Conservation (phyloP, 176 grass and related monocot species). For the Dactylis glomerata region DNA sequence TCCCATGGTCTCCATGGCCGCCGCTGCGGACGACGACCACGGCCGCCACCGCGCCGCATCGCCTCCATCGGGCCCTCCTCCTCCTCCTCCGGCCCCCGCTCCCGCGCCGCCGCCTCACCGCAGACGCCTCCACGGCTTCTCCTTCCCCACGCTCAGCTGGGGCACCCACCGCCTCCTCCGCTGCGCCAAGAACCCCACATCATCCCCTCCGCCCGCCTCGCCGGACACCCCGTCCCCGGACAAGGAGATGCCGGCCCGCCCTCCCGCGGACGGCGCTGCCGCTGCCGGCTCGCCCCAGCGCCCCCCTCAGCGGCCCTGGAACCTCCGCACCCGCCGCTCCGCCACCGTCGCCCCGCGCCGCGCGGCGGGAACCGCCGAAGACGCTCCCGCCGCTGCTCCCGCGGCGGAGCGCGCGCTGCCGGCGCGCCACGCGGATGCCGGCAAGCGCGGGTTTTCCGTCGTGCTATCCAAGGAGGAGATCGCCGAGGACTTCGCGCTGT, state of each 20-base stretch:
- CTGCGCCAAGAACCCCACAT: conserved; percentile 37
- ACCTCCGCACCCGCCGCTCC: conserved; percentile 41
- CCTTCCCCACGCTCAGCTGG: conserved; percentile 58
- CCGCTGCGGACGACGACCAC: conserved; percentile 15
- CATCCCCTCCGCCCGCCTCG: neutral
- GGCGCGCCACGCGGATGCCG: neutral
- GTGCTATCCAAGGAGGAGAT: conserved; percentile 57
- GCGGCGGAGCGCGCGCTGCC: neutral
- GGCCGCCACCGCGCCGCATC: neutral
- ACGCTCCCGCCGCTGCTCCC: neutral
- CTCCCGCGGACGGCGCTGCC: neutral
- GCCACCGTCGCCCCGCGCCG: conserved; percentile 23
- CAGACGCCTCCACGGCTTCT: conserved; percentile 46
- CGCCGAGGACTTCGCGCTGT: conserved; percentile 44
- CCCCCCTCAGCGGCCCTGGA: conserved; percentile 36
- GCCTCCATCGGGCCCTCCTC: neutral
- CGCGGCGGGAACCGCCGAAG: neutral
- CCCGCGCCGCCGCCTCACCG: neutral
- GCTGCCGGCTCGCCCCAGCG: conserved; percentile 19
- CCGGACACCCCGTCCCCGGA: conserved; percentile 26
- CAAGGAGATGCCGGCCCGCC: conserved; percentile 15
- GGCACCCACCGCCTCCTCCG: conserved; percentile 60
- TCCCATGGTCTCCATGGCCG: conserved; percentile 53
- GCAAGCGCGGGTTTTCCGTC: conserved; percentile 37
- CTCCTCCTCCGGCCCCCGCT: neutral